Evolutionary conservation across 2,329 filamentous ascomycete genomes (phyloP), one percentile per base, ranked within the genome.

Genomic region (Cladobotryum protrusum): DNA sequence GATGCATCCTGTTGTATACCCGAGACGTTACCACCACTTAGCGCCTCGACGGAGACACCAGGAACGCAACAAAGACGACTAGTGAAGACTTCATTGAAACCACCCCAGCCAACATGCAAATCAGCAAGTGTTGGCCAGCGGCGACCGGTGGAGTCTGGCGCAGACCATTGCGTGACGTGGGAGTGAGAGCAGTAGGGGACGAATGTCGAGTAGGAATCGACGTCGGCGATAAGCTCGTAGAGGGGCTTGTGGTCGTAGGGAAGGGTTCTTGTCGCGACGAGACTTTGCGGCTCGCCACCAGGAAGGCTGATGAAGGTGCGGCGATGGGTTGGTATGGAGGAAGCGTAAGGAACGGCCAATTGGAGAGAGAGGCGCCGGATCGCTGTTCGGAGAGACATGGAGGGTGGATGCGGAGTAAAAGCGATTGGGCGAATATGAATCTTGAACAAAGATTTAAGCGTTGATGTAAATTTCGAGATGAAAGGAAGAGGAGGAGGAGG

Each of bases 101-200:
- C 83, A 24, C 87, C 87, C 81, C 89, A 97, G 57, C 93, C 93
- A 33, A 95, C 83, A 8, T 85, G 86, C 12, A 99, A 75, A 61
- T 86, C 84, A 13, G 89, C 93, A 55, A 85, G 78, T 24, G 83
- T 78, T 0, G 93, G 93, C 75, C 81, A 87, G 40, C 68, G 70
- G 39, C 73, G 75, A 24, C 70, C 69, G 2, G 70, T 63, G 20
- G 70, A 53, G 61, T 80, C 74, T 8, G 80, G 73, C 12, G 65
- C 48, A 6, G 87, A 85, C 79, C 86, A 89, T 52, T 77, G 75
- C 1, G 89, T 96, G 37, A 97, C 89, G 53, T 76, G 78, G 35
- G 87, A 91, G 42, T 75, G 75, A 40, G 81, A 79, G 71, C 92
- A 95, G 78, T 95, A 96, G 11, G 93, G 93, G n/a, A 99, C 81